A percentile compares a stretch with the other conserved stretches of the same genome.
phyloP scores from a whole-genome alignment of 306 rosid species.

The Lupinus albus region DNA sequence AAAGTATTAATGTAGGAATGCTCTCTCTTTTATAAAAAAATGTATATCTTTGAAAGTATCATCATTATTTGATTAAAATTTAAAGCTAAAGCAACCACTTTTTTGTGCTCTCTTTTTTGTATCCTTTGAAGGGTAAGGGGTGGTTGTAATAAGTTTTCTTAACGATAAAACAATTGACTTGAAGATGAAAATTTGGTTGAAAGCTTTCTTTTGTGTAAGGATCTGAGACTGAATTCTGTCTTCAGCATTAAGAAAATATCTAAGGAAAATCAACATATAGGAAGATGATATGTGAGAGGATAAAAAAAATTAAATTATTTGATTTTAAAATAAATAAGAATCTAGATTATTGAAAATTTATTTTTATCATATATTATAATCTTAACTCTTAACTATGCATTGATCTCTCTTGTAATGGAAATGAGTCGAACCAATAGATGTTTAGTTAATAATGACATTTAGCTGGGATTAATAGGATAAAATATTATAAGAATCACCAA shows the following conservation, averaged over 20 bases:
- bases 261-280: too few relatives aligned
- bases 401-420: too few relatives aligned
- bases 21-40: background rate
- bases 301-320: too few relatives aligned
- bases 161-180: constrained; percentile 1
- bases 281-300: too few relatives aligned
- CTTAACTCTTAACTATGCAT: too few relatives aligned
- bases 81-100: constrained; percentile 6
- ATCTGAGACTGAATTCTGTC: too few relatives aligned
- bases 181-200: background rate
- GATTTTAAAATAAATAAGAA: too few relatives aligned
- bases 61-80: constrained; percentile 8
- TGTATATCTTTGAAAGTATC: constrained; percentile 10
- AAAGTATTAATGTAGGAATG: background rate
- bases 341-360: too few relatives aligned
- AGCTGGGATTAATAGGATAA: background rate
- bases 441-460: constrained; percentile 9
- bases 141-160: constrained; percentile 22
- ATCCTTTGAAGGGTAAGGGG: background rate
- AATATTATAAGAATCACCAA: constrained; percentile 19
- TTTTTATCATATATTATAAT: too few relatives aligned
- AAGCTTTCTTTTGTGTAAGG: background rate
- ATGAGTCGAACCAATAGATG: too few relatives aligned
- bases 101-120: background rate
- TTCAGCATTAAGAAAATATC: background rate